Evolutionary conservation across 805 yeast genomes (phyloP), one percentile per base, ranked within the genome.

Genomic region (Lipomyces sp.): DNA sequence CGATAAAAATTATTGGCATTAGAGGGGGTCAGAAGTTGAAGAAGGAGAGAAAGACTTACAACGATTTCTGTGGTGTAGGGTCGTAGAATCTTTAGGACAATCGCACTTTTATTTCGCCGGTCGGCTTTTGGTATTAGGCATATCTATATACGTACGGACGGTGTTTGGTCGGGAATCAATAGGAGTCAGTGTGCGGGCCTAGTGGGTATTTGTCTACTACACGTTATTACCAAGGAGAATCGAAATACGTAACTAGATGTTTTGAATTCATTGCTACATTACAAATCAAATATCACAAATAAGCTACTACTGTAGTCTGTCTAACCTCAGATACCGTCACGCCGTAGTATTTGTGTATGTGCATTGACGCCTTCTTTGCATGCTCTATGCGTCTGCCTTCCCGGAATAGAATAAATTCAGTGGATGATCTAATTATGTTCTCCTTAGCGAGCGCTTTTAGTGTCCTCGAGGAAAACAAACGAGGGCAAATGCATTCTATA

Each of bases 1-100:
- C 69, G 33, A 74, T 82, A 48, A 63, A 32, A n/a, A 63, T 68
- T 7, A 48, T 61, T 24, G 70, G 71, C 4, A 13, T 66, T 18
- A 57, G 71, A n/a, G 71, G 70, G 8, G 59, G 50, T 8, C 70
- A 67, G 59, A 56, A n/a, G 11, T 29, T n/a, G 33, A 35, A 33
- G 18, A 3, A 10, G 13, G 33, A 10, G 5, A 37, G 18, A 4
- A 42, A 30, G n/a, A 13, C 56, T 59, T 50, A 39, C 15, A 24
- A 2, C 33, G 42, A 32, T 1, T 57, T 24, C 30, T 39, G 60
- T 35, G 29, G 53, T 6, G 13, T 24, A 10, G 39, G 60, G 24
- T 39, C 60, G 4, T 39, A 57, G 37, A 57, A 42, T 3, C 5
- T 5, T 18, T 15, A 7, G 0, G 3, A 7, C 48, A 15, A n/a